Conservation (phyloP, 495 filamentous ascomycete genomes). For the Filosporella fistucella region DNA sequence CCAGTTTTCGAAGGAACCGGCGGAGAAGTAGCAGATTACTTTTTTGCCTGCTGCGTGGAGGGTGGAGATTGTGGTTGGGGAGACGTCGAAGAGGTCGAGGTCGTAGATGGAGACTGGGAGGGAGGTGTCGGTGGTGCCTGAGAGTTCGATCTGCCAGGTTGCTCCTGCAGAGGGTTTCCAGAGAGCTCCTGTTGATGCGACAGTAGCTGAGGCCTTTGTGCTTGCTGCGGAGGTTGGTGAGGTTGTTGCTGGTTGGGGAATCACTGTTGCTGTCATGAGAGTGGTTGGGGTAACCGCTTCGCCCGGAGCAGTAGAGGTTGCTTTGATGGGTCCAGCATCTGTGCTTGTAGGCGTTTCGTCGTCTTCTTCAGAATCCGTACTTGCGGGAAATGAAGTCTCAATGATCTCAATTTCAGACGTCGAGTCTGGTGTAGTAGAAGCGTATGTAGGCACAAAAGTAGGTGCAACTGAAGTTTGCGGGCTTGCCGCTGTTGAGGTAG, state of each 20-base stretch:
- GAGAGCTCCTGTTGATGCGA: conserved; percentile 19
- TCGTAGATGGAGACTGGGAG: conserved; percentile 40
- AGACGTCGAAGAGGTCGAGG: conserved; percentile 55
- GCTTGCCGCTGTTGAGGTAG: neutral
- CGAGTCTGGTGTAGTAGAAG: neutral
- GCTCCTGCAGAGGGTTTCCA: conserved; percentile 46
- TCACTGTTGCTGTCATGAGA: neutral
- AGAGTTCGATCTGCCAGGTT: conserved; percentile 51
- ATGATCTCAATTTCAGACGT: neutral
- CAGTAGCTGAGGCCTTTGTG: conserved; percentile 13
- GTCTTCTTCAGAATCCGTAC: neutral
- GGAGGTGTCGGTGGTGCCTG: conserved; percentile 31
- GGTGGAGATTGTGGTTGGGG: conserved; percentile 34
- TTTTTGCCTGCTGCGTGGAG: conserved; percentile 46
- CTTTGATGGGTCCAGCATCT: neutral
- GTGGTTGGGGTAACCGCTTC: neutral
- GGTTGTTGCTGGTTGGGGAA: neutral
- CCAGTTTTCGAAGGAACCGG: conserved; percentile 35
- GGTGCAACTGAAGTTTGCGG: neutral
- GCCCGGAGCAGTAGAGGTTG: neutral
- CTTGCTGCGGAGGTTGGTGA: too few species aligned
- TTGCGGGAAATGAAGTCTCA: neutral
- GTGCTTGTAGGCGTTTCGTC: neutral
- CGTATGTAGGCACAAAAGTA: too few species aligned
- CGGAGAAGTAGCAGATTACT: conserved; percentile 72